Evolutionary conservation across 768 basidiomycete genomes (phyloP), one percentile per base, ranked within the genome.

Genomic region (Hygrocybe coccinea): DNA sequence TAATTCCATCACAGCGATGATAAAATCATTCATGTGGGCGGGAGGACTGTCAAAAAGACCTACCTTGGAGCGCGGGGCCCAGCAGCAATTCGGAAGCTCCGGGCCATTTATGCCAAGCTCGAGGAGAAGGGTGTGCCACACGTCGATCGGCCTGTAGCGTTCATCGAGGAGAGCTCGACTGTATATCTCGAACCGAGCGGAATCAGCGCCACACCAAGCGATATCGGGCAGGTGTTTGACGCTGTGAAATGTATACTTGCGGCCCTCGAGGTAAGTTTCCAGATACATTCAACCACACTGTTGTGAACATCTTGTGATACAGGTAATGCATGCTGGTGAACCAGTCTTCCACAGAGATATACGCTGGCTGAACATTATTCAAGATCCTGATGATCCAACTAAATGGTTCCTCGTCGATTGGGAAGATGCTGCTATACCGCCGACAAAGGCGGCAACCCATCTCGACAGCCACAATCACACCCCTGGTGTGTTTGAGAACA

Each of bases 351-450:
- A 68, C 50, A 49, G 67, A 9, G 67, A 66, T 50, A 64, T 67
- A 33, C 50, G 64, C 21, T 62, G 61, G 61, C n/a, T 35, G 3
- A 67, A 69, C 55, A 53, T 69, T 50, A 56, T 69, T 14, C 62
- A 55, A 29, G 19, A 53, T 2, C 11, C 44, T 34, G 58, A 62
- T 36, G 64, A 69, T 55, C 22, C 33, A 9, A 43, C 57, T 10
- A 58, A 62, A 50, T 69, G 68, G 68, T 66, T 69, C 41, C 43
- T 69, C 15, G 66, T 69, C 47, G 68, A 69, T 54, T 69, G 64
- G 64, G 29, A 29, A 4, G 29, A 29, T 29, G 29, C 29, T 29
- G 29, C 3, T 8, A 29, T 29, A 29, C 29, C 29, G 4, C 29
- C 29, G 8, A 29, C 29, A 3, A 29, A 3, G 3, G 29, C 29